A percentile compares a stretch with the other conserved stretches of the same genome.
Evolutionary conservation across 441 rosid genomes (phyloP).

Genomic region (Populus tomentosa): DNA sequence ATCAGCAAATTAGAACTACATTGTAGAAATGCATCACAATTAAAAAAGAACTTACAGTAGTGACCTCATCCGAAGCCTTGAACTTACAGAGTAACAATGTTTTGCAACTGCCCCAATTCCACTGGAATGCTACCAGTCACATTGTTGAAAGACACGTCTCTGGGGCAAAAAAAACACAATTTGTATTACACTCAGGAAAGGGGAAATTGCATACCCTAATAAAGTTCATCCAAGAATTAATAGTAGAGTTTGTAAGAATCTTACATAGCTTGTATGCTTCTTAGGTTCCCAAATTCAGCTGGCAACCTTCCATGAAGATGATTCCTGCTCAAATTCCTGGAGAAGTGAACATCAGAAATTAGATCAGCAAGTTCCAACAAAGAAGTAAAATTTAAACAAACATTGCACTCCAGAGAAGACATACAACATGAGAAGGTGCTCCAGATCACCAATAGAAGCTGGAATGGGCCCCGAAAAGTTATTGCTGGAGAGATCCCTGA

Average conservation of each 20-base stretch:
- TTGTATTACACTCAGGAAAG: too few species aligned
- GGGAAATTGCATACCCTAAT: not conserved
- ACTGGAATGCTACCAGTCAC: constrained; percentile 63
- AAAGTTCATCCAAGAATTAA: not conserved
- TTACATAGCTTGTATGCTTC: constrained; percentile 72
- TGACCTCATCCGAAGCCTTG: not conserved
- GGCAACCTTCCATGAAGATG: constrained; percentile 60
- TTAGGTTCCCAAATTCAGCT: constrained; percentile 74
- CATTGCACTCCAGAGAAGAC: not conserved
- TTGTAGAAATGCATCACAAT: not conserved
- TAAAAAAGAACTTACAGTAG: not conserved
- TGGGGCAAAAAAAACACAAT: constrained; percentile 4
- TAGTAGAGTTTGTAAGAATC: not conserved
- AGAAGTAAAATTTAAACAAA: not conserved
- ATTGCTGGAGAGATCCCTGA: constrained; percentile 84
- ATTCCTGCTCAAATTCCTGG: constrained; percentile 77
- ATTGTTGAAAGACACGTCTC: constrained; percentile 74
- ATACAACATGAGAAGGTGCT: constrained; percentile 84
- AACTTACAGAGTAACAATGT: constrained; percentile 69
- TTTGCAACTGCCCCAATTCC: constrained; percentile 84
- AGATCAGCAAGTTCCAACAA: too few species aligned
- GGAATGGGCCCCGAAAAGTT: constrained; percentile 70
- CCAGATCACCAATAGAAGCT: constrained; percentile 79
- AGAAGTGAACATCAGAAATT: not conserved
- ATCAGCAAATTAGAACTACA: not conserved